Conservation (phyloP, 1,284 basidiomycete genomes). For the Ceratobasidium sp. region DNA sequence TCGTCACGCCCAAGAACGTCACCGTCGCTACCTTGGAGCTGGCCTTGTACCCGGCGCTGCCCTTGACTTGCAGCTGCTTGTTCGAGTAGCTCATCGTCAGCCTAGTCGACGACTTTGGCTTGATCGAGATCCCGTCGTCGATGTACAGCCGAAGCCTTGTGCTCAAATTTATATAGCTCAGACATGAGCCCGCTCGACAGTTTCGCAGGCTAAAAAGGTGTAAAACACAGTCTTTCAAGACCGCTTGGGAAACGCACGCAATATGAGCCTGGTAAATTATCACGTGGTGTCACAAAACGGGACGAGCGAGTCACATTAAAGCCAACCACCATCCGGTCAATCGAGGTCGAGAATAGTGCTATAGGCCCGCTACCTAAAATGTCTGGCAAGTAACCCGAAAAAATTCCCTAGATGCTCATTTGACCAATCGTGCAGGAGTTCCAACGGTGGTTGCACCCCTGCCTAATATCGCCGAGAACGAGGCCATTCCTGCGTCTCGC, state of each 20-base stretch:
- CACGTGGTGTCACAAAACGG: not conserved
- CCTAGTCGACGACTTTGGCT: conserved; percentile 54
- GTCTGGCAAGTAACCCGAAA: not conserved
- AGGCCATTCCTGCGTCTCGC: not conserved
- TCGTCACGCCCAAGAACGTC: conserved; percentile 41
- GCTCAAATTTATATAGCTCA: too few species aligned
- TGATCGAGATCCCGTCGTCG: conserved; percentile 68
- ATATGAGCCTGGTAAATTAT: too few species aligned
- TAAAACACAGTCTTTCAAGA: too few species aligned
- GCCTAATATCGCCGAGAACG: conserved; percentile 12
- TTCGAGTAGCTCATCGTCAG: conserved; percentile 57
- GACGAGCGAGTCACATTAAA: not conserved
- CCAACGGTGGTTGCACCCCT: not conserved
- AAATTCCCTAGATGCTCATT: not conserved
- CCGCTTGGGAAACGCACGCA: too few species aligned
- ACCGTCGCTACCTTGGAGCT: conserved; percentile 42
- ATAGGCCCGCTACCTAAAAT: too few species aligned
- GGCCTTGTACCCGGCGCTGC: conserved; percentile 57
- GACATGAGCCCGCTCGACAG: too few species aligned
- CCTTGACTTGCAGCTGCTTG: conserved; percentile 56
- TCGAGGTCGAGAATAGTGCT: not conserved
- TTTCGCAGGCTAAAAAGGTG: too few species aligned
- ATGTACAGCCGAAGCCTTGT: conserved; percentile 61
- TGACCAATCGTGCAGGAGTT: not conserved
- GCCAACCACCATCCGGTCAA: not conserved